A percentile compares a stretch with the other conserved stretches of the same genome.
These are phyloP conservation scores for Leccinum insigne DNA, from an alignment of 1,284 basidiomycete species.

Conservation along the genomic window DNA sequence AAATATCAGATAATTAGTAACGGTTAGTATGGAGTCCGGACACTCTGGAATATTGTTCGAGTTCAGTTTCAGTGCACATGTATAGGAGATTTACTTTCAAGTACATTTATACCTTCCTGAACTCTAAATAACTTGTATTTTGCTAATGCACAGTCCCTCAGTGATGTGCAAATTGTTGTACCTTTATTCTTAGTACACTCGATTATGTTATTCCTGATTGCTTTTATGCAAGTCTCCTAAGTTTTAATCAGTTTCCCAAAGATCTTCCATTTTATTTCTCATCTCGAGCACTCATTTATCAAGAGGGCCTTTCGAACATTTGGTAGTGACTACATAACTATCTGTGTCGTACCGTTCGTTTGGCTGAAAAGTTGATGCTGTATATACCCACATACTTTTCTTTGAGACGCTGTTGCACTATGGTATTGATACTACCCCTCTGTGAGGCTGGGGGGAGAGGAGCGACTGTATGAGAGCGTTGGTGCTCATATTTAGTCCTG, in stretches of 20 bases:
- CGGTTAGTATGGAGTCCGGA: no score
- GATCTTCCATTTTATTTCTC: not conserved
- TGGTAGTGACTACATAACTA: not conserved
- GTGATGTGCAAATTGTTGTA: not conserved
- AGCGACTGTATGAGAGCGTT: not conserved
- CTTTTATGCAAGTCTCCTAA: not conserved
- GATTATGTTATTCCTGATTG: not conserved
- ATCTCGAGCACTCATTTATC: not conserved
- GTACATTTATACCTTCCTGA: no score
- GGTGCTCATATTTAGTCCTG: not conserved
- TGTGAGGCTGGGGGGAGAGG: not conserved
- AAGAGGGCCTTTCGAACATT: not conserved
- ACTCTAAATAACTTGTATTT: no score
- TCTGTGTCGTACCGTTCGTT: not conserved
- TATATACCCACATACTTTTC: not conserved
- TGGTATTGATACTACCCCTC: not conserved
- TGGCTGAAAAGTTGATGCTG: not conserved
- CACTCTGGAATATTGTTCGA: not conserved
- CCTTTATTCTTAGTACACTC: not conserved
- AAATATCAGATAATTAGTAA: no score
- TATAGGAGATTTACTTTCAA: not conserved
- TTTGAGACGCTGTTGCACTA: not conserved
- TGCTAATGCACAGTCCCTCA: no score
- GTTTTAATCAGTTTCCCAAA: not conserved
- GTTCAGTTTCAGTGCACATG: not conserved